A percentile compares a stretch with the other conserved stretches of the same genome.
Conservation (phyloP, 768 basidiomycete species). For the Exsudoporus frostii region DNA sequence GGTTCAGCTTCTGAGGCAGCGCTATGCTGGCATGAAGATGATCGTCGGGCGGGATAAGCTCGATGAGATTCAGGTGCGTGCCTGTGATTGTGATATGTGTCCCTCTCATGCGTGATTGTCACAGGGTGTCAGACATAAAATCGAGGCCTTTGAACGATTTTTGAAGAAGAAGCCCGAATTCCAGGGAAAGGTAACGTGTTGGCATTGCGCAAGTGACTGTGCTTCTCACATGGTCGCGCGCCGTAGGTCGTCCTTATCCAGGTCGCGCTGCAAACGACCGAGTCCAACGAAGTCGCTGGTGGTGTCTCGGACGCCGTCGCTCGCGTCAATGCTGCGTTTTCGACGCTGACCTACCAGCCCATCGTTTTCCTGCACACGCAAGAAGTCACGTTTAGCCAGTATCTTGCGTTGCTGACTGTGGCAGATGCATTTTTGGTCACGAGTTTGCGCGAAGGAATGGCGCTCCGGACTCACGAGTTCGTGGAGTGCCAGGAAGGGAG, state of each 20-base stretch:
- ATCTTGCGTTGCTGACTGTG: slow-evolving; percentile 74
- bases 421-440: slow-evolving; percentile 86
- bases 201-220: not conserved
- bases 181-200: slow-evolving; percentile 57
- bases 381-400: slow-evolving; percentile 82
- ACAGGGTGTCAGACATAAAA: slow-evolving; percentile 76
- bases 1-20: slow-evolving; percentile 73
- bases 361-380: slow-evolving; percentile 83
- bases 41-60: slow-evolving; percentile 88
- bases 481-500: slow-evolving; percentile 77
- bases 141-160: slow-evolving; percentile 80
- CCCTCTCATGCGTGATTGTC: not conserved
- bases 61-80: slow-evolving; percentile 68
- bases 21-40: slow-evolving; percentile 83
- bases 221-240: not conserved
- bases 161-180: slow-evolving; percentile 76
- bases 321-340: slow-evolving; percentile 79
- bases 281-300: slow-evolving; percentile 70
- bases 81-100: not conserved
- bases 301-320: slow-evolving; percentile 70
- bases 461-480: slow-evolving; percentile 73
- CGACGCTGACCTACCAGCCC: slow-evolving; percentile 83
- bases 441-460: slow-evolving; percentile 87
- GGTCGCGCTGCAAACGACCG: slow-evolving; percentile 80
- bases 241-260: slow-evolving; percentile 78